Evolutionary conservation across 306 rosid species (phyloP).

Genomic region (Cicer pinnatifidum): DNA sequence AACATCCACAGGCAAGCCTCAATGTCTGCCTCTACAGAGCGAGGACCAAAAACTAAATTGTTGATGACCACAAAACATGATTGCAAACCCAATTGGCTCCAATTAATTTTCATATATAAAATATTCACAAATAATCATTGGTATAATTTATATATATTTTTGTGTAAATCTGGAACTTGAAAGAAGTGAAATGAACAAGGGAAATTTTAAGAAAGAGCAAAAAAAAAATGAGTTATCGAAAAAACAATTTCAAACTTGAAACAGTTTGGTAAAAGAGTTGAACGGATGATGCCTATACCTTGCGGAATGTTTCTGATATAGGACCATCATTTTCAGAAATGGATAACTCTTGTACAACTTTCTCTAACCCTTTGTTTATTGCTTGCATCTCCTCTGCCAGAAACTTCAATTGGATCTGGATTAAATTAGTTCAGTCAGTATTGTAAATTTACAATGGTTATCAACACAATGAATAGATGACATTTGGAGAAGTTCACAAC

Average conservation of each 20-base stretch:
- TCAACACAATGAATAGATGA: slow-evolving; percentile 38
- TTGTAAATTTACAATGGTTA: slow-evolving; percentile 15
- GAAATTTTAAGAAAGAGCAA: not conserved
- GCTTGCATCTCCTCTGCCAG: slow-evolving; percentile 98
- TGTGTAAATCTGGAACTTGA: slow-evolving; percentile 21
- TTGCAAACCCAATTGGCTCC: slow-evolving; percentile 33
- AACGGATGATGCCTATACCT: slow-evolving; percentile 54
- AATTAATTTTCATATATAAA: not conserved
- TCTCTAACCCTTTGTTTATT: slow-evolving; percentile 89
- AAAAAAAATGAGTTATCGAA: slow-evolving; percentile 6
- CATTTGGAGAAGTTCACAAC: slow-evolving; percentile 64
- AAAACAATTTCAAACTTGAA: slow-evolving; percentile 9
- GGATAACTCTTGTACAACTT: slow-evolving; percentile 79
- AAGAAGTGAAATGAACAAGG: slow-evolving; percentile 21
- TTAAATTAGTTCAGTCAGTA: slow-evolving; percentile 42
- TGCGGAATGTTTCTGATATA: slow-evolving; percentile 69
- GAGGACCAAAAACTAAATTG: slow-evolving; percentile 11
- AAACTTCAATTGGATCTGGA: slow-evolving; percentile 78
- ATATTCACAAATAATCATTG: not conserved
- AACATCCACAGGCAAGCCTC: slow-evolving; percentile 38
- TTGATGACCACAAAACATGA: not conserved
- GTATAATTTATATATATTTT: not conserved
- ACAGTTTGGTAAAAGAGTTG: not conserved
- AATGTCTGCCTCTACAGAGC: slow-evolving; percentile 3
- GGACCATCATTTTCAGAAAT: slow-evolving; percentile 83